These are phyloP conservation scores for Glutinoglossum americanum DNA, from an alignment of 495 filamentous ascomycete species.

Conservation along the genomic window DNA sequence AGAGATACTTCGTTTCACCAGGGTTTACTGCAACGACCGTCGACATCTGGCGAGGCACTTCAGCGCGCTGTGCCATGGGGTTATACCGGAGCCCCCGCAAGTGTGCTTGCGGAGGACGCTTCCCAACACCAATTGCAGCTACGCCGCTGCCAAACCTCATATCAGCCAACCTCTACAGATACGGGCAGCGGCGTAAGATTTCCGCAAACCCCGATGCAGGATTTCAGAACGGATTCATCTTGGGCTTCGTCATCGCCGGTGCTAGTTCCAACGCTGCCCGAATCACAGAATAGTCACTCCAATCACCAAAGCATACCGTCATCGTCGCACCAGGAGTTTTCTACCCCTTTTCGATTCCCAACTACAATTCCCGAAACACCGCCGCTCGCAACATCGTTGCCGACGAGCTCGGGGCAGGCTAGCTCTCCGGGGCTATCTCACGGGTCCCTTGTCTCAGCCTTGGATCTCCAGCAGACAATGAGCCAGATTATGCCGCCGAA, in stretches of 20 bases:
- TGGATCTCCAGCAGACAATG: neutral
- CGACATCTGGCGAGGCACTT: neutral
- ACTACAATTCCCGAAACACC: neutral
- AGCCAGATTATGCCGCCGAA: constrained; percentile 2
- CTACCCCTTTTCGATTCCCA: neutral
- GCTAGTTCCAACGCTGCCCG: neutral
- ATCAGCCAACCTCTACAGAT: neutral
- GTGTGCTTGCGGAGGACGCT: neutral
- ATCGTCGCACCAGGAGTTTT: neutral
- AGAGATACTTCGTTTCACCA: neutral
- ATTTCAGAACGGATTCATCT: neutral
- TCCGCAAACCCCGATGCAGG: neutral
- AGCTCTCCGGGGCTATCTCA: neutral
- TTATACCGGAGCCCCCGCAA: neutral
- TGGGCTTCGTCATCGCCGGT: neutral
- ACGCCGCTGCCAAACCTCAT: neutral
- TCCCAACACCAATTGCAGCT: neutral
- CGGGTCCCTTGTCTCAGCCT: neutral
- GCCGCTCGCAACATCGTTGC: neutral
- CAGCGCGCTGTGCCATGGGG: neutral
- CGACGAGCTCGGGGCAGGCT: neutral
- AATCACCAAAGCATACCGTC: neutral
- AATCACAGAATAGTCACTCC: neutral
- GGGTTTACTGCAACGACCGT: neutral
- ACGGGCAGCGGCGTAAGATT: neutral